phyloP scores from a whole-genome alignment of 768 basidiomycete species.

The Cystofilobasidium capitatum region DNA sequence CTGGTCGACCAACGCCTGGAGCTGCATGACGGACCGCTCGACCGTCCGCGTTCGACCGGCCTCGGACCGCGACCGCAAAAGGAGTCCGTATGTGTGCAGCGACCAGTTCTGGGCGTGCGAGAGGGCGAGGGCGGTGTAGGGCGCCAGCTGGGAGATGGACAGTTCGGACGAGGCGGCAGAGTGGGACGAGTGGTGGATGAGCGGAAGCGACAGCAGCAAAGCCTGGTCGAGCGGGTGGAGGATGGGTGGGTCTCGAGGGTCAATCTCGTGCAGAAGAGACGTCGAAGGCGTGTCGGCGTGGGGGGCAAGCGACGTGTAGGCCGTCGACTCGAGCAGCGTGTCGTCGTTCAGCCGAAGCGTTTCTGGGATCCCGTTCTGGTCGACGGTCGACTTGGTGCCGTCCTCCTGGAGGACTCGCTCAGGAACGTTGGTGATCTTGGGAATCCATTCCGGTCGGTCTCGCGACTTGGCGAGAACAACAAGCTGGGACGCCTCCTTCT shows the following conservation, averaged over 20 bases:
- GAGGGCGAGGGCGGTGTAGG: slow-evolving; percentile 82
- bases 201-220: slow-evolving; percentile 79
- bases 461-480: slow-evolving; percentile 86
- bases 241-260: slow-evolving; percentile 73
- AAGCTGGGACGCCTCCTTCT: slow-evolving; percentile 73
- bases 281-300: slow-evolving; percentile 41
- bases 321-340: slow-evolving; percentile 85
- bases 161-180: slow-evolving; percentile 39
- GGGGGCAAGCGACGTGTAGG: slow-evolving; percentile 48
- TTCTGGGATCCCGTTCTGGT: slow-evolving; percentile 50
- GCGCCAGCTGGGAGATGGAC: slow-evolving; percentile 81
- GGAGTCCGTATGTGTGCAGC: slow-evolving; percentile 88
- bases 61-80: slow-evolving; percentile 86
- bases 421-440: slow-evolving; percentile 25
- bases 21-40: slow-evolving; percentile 81
- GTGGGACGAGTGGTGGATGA: slow-evolving; percentile 73
- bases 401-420: slow-evolving; percentile 20
- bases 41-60: slow-evolving; percentile 79
- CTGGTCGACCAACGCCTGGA: slow-evolving; percentile 91
- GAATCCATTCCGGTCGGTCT: slow-evolving; percentile 40
- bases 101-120: slow-evolving; percentile 90
- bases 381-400: slow-evolving; percentile 14
- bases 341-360: slow-evolving; percentile 83
- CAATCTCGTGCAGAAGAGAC: slow-evolving; percentile 41
- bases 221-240: slow-evolving; percentile 90